Evolutionary conservation across 129 eudicot genomes (phyloP), one percentile per base, ranked within the genome.

Genomic region (Rutidosis leptorrhynchoides): DNA sequence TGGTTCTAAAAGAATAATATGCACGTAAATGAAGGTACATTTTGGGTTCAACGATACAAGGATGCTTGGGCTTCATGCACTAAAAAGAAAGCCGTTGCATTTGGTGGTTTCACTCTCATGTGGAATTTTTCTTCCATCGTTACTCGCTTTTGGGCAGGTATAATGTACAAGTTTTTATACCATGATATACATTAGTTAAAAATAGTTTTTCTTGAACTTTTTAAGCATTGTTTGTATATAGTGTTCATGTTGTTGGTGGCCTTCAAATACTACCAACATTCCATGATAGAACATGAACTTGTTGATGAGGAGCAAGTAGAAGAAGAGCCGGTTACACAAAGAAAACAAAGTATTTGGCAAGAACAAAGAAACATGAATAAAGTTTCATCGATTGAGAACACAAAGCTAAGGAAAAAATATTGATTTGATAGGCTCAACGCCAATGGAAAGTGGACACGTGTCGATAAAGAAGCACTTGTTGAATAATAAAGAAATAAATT

Each of bases 141-240:
- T 66, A 89, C 92, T 65, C 84, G 97, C 25, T 76, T 81, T 42
- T 90, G 97, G 97, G 95, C 97, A 78, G 95, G 97, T 90, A 78
- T 42, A 59, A n/a, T 20, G 7, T 16, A 58, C 17, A 66, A 15
- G 14, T 30, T 64, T 32, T 14, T 14, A 4, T 43, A 68, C 40
- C 0, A 5, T 25, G 29, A 29, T 17, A 22, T 7, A 14, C 20
- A 58, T 15, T 9, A 54, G n/a, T n/a, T n/a, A n/a, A n/a, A n/a
- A 1, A 48, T 48, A 21, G 23, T n/a, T 58, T 62, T 67, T 37
- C 49, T n/a, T 69, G 59, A 55, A 48, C 23, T 27, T 8, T 60
- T 53, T 56, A 66, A 60, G 42, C 58, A 48, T n/a, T 74, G 71
- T 45, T 25, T 8, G 12, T 25, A 53, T 73, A 70, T 89, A 90